Evolutionary conservation across 306 rosid species (phyloP).

Genomic region (Arachis hypogaea): DNA sequence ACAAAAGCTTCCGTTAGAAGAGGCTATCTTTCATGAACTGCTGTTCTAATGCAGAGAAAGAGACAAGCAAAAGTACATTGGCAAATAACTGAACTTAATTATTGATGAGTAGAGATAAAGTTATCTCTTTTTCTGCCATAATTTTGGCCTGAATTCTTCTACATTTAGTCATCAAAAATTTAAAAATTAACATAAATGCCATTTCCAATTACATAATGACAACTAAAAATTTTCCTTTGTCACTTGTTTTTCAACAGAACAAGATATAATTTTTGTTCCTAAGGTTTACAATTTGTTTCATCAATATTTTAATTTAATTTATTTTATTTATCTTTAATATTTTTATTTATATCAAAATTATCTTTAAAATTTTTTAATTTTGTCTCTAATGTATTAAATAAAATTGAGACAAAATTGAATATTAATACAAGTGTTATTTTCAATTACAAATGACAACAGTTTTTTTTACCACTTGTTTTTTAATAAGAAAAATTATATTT

Average conservation of each 20-base stretch:
- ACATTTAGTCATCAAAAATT: constrained; percentile 27
- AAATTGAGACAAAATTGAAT: constrained; percentile 7
- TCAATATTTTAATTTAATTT: no score
- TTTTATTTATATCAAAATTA: no score
- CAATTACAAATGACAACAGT: no score
- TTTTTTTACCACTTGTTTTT: no score
- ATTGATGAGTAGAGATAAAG: constrained; percentile 7
- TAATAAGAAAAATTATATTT: no score
- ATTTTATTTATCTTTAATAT: no score
- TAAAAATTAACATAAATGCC: constrained; percentile 41
- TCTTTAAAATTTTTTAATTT: no score
- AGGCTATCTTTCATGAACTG: constrained; percentile 17
- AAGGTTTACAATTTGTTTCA: no score
- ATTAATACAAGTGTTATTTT: constrained; percentile 38
- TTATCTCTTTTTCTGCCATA: constrained; percentile 9
- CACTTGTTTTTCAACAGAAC: background rate
- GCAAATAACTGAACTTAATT: constrained; percentile 5
- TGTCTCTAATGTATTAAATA: no score
- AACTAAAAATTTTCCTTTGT: constrained; percentile 11
- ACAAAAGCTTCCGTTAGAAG: constrained; percentile 28
- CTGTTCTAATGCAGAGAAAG: background rate
- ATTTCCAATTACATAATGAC: constrained; percentile 24
- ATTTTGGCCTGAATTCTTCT: constrained; percentile 37
- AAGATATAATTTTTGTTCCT: no score
- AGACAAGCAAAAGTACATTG: constrained; percentile 12